Evolutionary conservation across 306 rosid species (phyloP).

Genomic region (Cucumis hystrix): DNA sequence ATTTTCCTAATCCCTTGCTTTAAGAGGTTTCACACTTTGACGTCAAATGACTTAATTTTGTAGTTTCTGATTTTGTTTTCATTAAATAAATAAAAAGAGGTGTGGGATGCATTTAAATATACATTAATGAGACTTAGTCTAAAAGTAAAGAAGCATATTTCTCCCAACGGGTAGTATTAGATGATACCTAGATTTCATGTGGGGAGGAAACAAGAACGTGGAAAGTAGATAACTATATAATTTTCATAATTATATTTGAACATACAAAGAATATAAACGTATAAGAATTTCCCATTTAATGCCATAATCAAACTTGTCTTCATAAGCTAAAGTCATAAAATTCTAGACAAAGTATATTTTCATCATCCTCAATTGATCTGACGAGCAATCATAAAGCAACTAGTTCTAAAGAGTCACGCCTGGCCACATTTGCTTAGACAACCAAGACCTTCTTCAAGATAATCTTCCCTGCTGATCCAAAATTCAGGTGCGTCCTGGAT

Average conservation of each 20-base stretch:
- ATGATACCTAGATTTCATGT: too few species aligned
- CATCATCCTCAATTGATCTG: neutral
- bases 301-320: neutral
- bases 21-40: too few species aligned
- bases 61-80: too few species aligned
- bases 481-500: slow-evolving; percentile 92
- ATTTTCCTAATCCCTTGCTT: too few species aligned
- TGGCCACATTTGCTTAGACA: slow-evolving; percentile 81
- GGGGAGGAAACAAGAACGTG: too few species aligned
- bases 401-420: slow-evolving; percentile 32
- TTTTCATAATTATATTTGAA: neutral
- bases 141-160: neutral
- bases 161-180: neutral
- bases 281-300: neutral
- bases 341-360: neutral
- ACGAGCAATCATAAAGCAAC: neutral
- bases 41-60: too few species aligned
- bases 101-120: too few species aligned
- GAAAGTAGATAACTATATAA: too few species aligned
- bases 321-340: neutral
- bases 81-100: too few species aligned
- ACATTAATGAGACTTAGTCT: too few species aligned
- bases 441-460: slow-evolving; percentile 90
- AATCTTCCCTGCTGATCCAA: slow-evolving; percentile 96
- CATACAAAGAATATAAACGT: neutral